A percentile compares a stretch with the other conserved stretches of the same genome.
phyloP scores from a whole-genome alignment of 108 stramenopile genomes.

The Parmales sp. region DNA sequence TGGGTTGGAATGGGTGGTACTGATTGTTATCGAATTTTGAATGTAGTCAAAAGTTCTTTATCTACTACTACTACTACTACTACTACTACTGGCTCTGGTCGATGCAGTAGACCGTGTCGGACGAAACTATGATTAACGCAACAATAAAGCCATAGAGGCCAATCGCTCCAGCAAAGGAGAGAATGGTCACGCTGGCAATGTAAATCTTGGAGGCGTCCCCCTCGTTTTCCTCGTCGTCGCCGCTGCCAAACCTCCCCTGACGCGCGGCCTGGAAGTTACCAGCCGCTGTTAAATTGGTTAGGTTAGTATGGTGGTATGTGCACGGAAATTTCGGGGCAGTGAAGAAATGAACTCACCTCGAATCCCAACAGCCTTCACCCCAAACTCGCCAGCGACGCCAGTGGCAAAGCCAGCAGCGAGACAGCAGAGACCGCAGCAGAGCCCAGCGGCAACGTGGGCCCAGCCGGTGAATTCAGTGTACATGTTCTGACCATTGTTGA shows the following conservation, averaged over 20 bases:
- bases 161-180: constrained; percentile 8
- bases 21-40: too few species aligned
- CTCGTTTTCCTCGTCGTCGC: not conserved
- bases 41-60: too few species aligned
- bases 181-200: constrained; percentile 10
- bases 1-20: not conserved
- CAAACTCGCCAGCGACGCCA: not conserved
- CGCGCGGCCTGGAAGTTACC: too few species aligned
- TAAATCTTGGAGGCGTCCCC: constrained; percentile 12
- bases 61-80: too few species aligned
- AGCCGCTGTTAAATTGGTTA: too few species aligned
- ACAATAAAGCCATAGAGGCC: constrained; percentile 14
- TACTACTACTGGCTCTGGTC: too few species aligned
- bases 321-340: too few species aligned
- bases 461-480: constrained; percentile 13
- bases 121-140: not conserved
- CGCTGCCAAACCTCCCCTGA: not conserved
- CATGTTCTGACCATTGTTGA: not conserved
- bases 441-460: not conserved
- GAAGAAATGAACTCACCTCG: too few species aligned
- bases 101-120: too few species aligned
- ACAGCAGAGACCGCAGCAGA: constrained; percentile 12
- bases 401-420: constrained; percentile 11
- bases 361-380: not conserved
- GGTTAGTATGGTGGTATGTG: too few species aligned